Percentiles rank a stretch among this genome's conserved stretches.
These are phyloP conservation scores for Paramecium pentaurelia DNA, from an alignment of 73 alveolate species.

Conservation along the genomic window DNA sequence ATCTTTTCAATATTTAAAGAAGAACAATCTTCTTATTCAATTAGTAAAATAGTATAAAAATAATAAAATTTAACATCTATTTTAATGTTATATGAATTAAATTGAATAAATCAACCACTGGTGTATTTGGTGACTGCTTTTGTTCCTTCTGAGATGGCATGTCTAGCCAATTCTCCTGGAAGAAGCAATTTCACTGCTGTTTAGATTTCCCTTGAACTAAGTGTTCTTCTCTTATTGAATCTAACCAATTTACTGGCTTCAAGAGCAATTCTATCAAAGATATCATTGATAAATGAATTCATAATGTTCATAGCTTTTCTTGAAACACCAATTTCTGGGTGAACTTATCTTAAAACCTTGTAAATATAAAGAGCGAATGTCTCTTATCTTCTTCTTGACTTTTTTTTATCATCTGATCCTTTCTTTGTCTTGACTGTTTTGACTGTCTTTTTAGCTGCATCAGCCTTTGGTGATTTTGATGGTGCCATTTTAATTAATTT, in stretches of 20 bases:
- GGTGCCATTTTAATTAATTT: constrained; percentile 60
- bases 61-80: not conserved
- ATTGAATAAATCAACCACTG: constrained; percentile 43
- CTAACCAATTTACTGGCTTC: constrained; percentile 71
- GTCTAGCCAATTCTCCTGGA: constrained; percentile 81
- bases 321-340: constrained; percentile 76
- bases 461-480: constrained; percentile 66
- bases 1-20: not conserved
- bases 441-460: constrained; percentile 61
- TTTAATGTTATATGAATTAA: not conserved
- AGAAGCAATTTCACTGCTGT: constrained; percentile 74
- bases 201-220: constrained; percentile 74
- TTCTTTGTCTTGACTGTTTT: constrained; percentile 63
- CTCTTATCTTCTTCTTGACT: constrained; percentile 66
- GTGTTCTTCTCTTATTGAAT: constrained; percentile 69
- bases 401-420: constrained; percentile 61
- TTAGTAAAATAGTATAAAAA: not conserved
- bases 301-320: constrained; percentile 74
- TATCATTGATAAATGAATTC: constrained; percentile 74
- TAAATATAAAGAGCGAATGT: constrained; percentile 74
- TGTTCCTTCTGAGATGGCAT: constrained; percentile 78
- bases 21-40: not conserved
- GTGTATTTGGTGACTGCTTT: constrained; percentile 74
- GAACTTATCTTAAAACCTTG: constrained; percentile 79
- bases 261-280: constrained; percentile 72